Base-by-base conservation (phyloP, 805 yeast genomes). In the Wickerhamiella occidentalis region DNA sequence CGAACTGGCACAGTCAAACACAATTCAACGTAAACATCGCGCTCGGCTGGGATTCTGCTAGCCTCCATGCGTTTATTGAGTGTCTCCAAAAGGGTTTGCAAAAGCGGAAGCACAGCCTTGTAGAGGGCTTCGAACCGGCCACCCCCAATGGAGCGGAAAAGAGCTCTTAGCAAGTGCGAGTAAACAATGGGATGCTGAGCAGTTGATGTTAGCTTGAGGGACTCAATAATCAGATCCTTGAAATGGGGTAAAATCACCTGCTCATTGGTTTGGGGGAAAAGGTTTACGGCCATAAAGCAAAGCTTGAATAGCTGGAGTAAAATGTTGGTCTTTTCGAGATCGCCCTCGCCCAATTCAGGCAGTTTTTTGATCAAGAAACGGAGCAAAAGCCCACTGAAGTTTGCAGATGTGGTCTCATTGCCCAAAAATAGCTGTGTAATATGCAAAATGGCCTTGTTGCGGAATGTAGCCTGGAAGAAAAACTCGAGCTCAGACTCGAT, bases 1-100 rank as follows among this genome's bases (percentile, higher is more conserved):
- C 98, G 72, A 1, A 92, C 98, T 0, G 99, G 99, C 6, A 92
- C 96, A 0, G 96, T 88, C 52, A 92, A 71, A 60, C 98, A 92
- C 45, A 92, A 70, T 61, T 92, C 98, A 45, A 92, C 97, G 60
- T 88, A 92, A 2, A 92, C 78, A 61, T 92, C 97, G 48, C 95
- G 75, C 61, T 92, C 97, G 55, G 84, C 90, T 0, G 95, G 86
- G 38, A 87, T 72, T 48, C 94, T 73, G 2, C 97, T 87, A 21
- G 86, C 82, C 22, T 79, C 73, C 37, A 92, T 79, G 70, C 88
- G 74, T 56, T 85, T 76, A 63, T 90, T 90, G 55, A 92, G 72
- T 1, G 94, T 81, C 54, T 87, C 96, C 38, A 92, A 68, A 38
- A 92, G 68, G 0, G 84, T 86, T 50, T 94, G 97, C 40, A 92